Evolutionary conservation across 768 basidiomycete genomes (phyloP), one percentile per base, ranked within the genome.

Genomic region (Leccinum incarnatum): DNA sequence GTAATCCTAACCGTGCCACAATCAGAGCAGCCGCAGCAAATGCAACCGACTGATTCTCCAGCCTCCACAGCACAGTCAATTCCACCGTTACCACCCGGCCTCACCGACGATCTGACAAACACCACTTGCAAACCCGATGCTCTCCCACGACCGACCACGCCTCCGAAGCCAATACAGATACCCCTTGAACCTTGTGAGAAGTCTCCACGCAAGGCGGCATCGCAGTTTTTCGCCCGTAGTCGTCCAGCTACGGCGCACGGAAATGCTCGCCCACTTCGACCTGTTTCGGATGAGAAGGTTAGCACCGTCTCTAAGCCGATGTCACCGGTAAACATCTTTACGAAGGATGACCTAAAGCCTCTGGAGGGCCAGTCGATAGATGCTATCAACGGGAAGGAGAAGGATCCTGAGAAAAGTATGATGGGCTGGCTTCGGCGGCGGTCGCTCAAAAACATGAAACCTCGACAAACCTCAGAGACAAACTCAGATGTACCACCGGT

Each of bases 401-500:
- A 66, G 77, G 77, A 80, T 63, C 63, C 76, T 64, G 79, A 76
- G 46, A 76, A 76, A 56, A 80, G 79, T 62, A 40, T 65, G 57
- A 65, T 66, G 58, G 42, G 60, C 7, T 73, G 75, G 75, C 61
- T 74, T 48, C 75, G 70, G 51, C 57, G 67, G 50, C 64, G 62
- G 47, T 67, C 72, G 11, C 42, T 65, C 53, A 74, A 52, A 45
- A 62, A 37, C 4, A 45, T 45, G 52, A 72, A 61, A 56, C 32
- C 62, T 42, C 73, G 69, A 12, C 65, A 68, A 29, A 61, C 47
- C 42, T 70, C 54, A 47, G 72, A 72, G 30, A 49, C 42, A 15
- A 64, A 52, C 23, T 4, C 54, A 15, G 64, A 66, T n/a, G 50
- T 40, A 47, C 62, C 59, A 12, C 54, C 65, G 8, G 40, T 67